Conservation (phyloP, 1,139 yeast species). For the Lodderomyces metapsilosis region DNA sequence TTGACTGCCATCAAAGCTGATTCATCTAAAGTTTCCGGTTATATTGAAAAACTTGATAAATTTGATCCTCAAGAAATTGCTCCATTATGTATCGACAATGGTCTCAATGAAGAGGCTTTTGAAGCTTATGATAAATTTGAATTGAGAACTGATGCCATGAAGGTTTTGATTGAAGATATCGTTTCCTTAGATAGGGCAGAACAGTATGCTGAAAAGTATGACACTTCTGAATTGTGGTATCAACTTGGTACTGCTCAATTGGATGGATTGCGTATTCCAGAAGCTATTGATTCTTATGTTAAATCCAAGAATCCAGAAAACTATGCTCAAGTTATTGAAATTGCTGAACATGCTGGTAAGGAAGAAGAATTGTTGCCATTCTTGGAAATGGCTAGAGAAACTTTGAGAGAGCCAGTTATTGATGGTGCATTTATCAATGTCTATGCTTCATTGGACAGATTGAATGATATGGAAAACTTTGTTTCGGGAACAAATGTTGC, state of each 20-base stretch:
- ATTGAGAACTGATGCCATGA: conserved; percentile 75
- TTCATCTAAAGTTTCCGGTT: conserved; percentile 75
- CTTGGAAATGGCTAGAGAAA: conserved; percentile 91
- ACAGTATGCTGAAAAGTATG: conserved; percentile 86
- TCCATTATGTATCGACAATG: conserved; percentile 85
- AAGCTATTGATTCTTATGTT: conserved; percentile 86
- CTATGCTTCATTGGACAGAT: conserved; percentile 75
- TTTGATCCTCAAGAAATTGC: conserved; percentile 95
- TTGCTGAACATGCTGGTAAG: conserved; percentile 93
- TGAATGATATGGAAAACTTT: conserved; percentile 80
- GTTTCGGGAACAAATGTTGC: conserved; percentile 90
- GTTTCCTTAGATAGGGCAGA: conserved; percentile 95
- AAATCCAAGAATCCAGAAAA: conserved; percentile 90
- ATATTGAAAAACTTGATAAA: conserved; percentile 86
- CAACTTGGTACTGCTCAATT: conserved; percentile 96
- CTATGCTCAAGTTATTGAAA: conserved; percentile 89
- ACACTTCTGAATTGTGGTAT: conserved; percentile 86
- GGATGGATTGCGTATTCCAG: conserved; percentile 88
- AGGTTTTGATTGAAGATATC: conserved; percentile 87
- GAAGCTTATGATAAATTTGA: conserved; percentile 88
- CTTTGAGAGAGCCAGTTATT: conserved; percentile 85
- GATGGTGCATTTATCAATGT: conserved; percentile 91
- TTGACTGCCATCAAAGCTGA: conserved; percentile 96
- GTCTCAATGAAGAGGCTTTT: conserved; percentile 89
- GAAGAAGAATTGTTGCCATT: conserved; percentile 89